Percentiles rank a stretch among this genome's conserved stretches.
phyloP scores from a whole-genome alignment of 2,329 filamentous ascomycete species.

The Immersiporthe knoxdaviesiana region DNA sequence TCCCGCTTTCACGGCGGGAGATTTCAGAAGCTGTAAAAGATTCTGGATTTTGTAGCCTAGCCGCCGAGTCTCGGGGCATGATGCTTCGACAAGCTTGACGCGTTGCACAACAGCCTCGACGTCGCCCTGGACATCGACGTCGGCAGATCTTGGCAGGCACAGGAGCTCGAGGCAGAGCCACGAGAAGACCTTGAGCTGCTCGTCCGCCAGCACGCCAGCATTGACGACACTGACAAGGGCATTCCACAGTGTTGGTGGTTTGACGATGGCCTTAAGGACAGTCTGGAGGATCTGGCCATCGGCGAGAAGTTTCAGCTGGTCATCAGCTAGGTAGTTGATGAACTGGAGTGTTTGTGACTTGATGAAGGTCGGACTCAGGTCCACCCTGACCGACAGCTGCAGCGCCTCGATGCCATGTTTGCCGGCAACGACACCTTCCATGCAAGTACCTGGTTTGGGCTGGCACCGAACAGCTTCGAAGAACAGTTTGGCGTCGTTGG shows the following conservation, averaged over 20 bases:
- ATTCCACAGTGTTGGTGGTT: constrained; percentile 60
- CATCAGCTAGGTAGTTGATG: constrained; percentile 45
- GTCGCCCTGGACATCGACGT: constrained; percentile 32
- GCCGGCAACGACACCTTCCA: constrained; percentile 37
- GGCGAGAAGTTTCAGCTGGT: constrained; percentile 51
- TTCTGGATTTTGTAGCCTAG: constrained; percentile 44
- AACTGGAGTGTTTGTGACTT: constrained; percentile 39
- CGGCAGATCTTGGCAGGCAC: constrained; percentile 36
- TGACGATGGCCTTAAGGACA: constrained; percentile 49
- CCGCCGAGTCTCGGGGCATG: constrained; percentile 35
- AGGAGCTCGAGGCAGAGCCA: constrained; percentile 56
- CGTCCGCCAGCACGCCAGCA: constrained; percentile 38
- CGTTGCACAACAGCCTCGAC: constrained; percentile 33
- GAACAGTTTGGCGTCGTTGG: constrained; percentile 37
- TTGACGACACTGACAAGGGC: constrained; percentile 43
- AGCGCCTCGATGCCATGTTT: constrained; percentile 35
- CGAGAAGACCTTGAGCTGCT: constrained; percentile 43
- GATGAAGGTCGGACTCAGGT: constrained; percentile 39
- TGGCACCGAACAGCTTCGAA: constrained; percentile 36
- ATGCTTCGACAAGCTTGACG: constrained; percentile 36
- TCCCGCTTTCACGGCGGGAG: constrained; percentile 24
- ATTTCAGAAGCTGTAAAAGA: constrained; percentile 38
- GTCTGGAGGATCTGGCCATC: constrained; percentile 53
- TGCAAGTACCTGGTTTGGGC: constrained; percentile 31
- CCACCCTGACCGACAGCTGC: constrained; percentile 32